phyloP scores from a whole-genome alignment of 2,329 filamentous ascomycete genomes.

The Phyllosticta ampelicida region DNA sequence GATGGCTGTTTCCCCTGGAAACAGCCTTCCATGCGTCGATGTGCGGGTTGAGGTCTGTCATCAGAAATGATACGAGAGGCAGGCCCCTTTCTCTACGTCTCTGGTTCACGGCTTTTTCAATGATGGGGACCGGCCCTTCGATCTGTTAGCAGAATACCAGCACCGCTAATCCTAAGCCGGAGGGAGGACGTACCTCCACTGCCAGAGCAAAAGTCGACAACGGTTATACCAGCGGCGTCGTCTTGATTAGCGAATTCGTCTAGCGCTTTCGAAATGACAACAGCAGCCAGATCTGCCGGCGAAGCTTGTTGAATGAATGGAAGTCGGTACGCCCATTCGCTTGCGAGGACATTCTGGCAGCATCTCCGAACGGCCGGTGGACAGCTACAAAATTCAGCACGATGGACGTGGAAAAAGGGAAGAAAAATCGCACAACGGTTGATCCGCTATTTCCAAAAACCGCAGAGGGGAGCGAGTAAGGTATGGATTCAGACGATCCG shows the following conservation, averaged over 20 bases:
- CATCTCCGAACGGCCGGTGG: constrained; percentile 53
- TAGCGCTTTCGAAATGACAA: constrained; percentile 38
- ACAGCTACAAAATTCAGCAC: constrained; percentile 40
- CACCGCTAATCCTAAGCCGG: background rate
- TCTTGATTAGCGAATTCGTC: constrained; percentile 3
- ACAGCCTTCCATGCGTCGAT: constrained; percentile 25
- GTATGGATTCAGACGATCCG: background rate
- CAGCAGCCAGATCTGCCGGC: constrained; percentile 51
- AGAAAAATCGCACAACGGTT: constrained; percentile 16
- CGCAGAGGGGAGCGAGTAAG: constrained; percentile 12
- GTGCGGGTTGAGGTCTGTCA: constrained; percentile 32
- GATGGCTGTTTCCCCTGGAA: constrained; percentile 35
- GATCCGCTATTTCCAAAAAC: constrained; percentile 22
- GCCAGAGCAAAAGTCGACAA: constrained; percentile 68
- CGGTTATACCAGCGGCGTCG: constrained; percentile 37
- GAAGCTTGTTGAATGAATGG: constrained; percentile 47
- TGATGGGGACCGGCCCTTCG: constrained; percentile 22
- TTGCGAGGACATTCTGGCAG: constrained; percentile 54
- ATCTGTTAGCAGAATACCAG: constrained; percentile 12
- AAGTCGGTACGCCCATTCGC: constrained; percentile 50
- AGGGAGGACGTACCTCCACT: constrained; percentile 43
- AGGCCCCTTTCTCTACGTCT: constrained; percentile 13
- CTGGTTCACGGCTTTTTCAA: constrained; percentile 25
- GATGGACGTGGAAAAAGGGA: too few species aligned
- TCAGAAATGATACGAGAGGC: constrained; percentile 25